Evolutionary conservation across 2,329 filamentous ascomycete genomes (phyloP).

Genomic region (Diaporthe amygdali): DNA sequence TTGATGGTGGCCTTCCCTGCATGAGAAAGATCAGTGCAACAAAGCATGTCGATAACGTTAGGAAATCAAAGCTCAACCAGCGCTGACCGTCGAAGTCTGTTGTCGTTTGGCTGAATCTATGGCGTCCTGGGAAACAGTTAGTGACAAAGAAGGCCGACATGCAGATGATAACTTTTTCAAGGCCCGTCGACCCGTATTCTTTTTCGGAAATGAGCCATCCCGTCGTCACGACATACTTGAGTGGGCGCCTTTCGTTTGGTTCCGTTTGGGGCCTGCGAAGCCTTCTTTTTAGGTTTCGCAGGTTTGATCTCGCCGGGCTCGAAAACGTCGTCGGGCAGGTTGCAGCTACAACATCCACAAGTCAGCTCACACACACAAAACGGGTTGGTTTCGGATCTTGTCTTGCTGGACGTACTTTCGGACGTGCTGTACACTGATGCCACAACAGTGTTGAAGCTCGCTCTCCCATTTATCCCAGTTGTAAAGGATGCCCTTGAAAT

Average conservation of each 20-base stretch:
- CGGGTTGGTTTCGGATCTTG: not conserved
- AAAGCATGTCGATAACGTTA: conserved; percentile 11
- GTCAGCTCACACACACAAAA: conserved; percentile 8
- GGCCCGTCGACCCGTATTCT: not conserved
- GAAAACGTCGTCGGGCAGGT: conserved; percentile 91
- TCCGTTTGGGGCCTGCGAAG: conserved; percentile 41
- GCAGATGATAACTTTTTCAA: not conserved
- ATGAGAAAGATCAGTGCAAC: conserved; percentile 24
- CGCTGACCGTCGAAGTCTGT: conserved; percentile 33
- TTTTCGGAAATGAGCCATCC: conserved; percentile 8
- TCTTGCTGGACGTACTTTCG: conserved; percentile 70
- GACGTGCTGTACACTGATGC: conserved; percentile 80
- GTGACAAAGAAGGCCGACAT: conserved; percentile 4
- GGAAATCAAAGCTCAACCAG: conserved; percentile 32
- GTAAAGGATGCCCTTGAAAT: conserved; percentile 85
- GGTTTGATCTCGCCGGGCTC: conserved; percentile 77
- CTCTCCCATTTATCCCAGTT: conserved; percentile 77
- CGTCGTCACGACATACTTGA: conserved; percentile 42
- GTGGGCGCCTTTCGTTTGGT: conserved; percentile 51
- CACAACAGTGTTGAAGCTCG: conserved; percentile 55
- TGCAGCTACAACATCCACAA: conserved; percentile 63
- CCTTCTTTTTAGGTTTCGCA: conserved; percentile 60
- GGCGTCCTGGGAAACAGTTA: conserved; percentile 25
- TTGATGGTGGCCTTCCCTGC: conserved; percentile 21
- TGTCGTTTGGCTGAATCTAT: conserved; percentile 25